Percentiles rank a stretch among this genome's conserved stretches.
phyloP scores from a whole-genome alignment of 2,329 filamentous ascomycete species.

The Lecanoromycetidae sp. region DNA sequence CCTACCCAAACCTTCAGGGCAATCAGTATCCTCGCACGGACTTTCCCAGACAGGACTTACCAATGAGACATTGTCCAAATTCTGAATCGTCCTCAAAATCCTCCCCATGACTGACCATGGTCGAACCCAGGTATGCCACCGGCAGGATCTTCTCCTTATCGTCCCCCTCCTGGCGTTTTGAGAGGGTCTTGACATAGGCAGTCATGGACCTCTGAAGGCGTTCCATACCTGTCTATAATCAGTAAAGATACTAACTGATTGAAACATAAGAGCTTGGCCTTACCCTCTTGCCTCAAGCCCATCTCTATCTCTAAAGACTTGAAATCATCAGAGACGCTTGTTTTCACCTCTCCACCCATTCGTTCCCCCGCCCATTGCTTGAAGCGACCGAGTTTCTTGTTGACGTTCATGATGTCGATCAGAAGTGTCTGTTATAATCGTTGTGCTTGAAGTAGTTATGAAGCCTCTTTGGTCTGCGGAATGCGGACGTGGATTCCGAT shows the following conservation, averaged over 20 bases:
- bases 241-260: constrained; percentile 9
- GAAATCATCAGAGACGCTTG: constrained; percentile 79
- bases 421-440: neutral
- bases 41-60: constrained; percentile 33
- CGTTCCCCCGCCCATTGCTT: constrained; percentile 97
- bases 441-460: no score
- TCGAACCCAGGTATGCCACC: constrained; percentile 64
- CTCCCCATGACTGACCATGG: constrained; percentile 80
- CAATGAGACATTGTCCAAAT: constrained; percentile 73
- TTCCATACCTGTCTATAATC: constrained; percentile 59
- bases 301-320: constrained; percentile 83
- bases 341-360: constrained; percentile 86
- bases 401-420: constrained; percentile 44
- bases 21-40: constrained; percentile 12
- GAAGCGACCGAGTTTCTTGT: constrained; percentile 87
- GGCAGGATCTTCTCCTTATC: constrained; percentile 82
- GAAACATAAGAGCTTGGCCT: constrained; percentile 17
- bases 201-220: constrained; percentile 77
- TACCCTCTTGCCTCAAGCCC: constrained; percentile 78
- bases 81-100: constrained; percentile 87
- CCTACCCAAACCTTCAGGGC: constrained; percentile 54
- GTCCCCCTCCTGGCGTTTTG: constrained; percentile 70
- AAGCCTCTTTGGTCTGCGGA: constrained; percentile 1
- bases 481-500: neutral
- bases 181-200: constrained; percentile 75